Percentiles rank a stretch among this genome's conserved stretches.
phyloP scores from a whole-genome alignment of 192 early-diverging fungal species.

The Dimargaris cristalligena region DNA sequence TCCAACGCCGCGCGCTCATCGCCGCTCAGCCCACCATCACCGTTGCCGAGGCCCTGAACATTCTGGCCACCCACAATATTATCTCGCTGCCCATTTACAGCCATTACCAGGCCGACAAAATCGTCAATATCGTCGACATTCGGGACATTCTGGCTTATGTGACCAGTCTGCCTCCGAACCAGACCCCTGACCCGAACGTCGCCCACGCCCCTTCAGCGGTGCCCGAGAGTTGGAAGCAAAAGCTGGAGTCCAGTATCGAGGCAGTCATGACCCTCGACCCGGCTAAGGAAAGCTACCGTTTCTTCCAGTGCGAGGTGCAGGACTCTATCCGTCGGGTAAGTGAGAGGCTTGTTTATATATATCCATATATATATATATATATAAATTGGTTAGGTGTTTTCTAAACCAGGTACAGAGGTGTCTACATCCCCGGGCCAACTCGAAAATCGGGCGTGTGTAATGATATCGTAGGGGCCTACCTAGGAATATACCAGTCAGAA shows the following conservation, averaged over 20 bases:
- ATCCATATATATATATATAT: no score
- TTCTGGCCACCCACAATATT: conserved; percentile 29
- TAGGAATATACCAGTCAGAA: no score
- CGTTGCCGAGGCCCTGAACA: conserved; percentile 27
- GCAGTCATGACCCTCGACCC: conserved; percentile 11
- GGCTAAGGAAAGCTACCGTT: conserved; percentile 1
- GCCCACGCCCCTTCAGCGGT: not conserved
- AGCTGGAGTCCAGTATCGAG: conserved; percentile 7
- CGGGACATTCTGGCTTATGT: conserved; percentile 34
- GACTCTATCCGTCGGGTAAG: not conserved
- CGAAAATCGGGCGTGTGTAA: no score
- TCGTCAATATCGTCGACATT: conserved; percentile 34
- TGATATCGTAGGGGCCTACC: no score
- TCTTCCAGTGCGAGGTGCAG: conserved; percentile 3
- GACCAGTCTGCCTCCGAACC: conserved; percentile 3
- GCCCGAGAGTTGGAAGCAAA: not conserved
- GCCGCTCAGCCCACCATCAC: conserved; percentile 26
- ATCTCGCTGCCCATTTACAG: conserved; percentile 38
- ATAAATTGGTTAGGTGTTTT: no score
- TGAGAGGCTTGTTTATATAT: no score
- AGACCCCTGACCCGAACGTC: not conserved
- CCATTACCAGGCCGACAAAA: conserved; percentile 21
- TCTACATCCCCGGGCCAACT: no score
- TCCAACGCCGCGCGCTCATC: conserved; percentile 16
- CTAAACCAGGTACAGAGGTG: no score